These are phyloP conservation scores for Lichtheimia corymbifera DNA, from an alignment of 371 early-diverging fungal genomes.

Conservation along the genomic window DNA sequence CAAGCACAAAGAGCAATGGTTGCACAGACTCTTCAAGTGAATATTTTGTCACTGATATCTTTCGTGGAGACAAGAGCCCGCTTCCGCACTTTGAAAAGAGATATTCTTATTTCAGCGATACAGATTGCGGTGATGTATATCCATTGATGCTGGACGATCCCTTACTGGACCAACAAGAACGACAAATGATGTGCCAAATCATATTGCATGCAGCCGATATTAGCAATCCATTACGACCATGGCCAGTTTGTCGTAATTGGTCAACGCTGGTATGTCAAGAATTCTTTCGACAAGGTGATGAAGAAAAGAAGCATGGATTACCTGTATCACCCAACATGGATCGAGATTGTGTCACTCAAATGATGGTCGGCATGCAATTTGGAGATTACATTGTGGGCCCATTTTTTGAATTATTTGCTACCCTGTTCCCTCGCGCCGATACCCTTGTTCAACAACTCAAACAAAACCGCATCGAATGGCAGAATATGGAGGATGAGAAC, in stretches of 20 bases:
- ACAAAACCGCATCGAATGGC: conserved; percentile 41
- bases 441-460: conserved; percentile 37
- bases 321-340: conserved; percentile 91
- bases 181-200: conserved; percentile 66
- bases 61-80: conserved; percentile 32
- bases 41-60: conserved; percentile 5
- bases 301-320: conserved; percentile 68
- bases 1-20: neutral
- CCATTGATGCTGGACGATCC: neutral
- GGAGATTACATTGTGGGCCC: conserved; percentile 84
- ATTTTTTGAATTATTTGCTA: conserved; percentile 78
- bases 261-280: conserved; percentile 82
- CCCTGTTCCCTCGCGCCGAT: conserved; percentile 65
- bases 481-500: conserved; percentile 24
- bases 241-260: conserved; percentile 83
- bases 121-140: neutral
- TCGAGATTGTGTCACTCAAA: conserved; percentile 69
- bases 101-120: neutral
- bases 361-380: conserved; percentile 78
- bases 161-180: conserved; percentile 38
- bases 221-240: conserved; percentile 85
- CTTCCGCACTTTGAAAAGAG: conserved; percentile 26
- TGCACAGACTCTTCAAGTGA: neutral
- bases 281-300: conserved; percentile 85
- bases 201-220: conserved; percentile 88